A percentile compares a stretch with the other conserved stretches of the same genome.
Evolutionary conservation across 805 yeast genomes (phyloP).

Genomic region (Kodamaea fukazawae): DNA sequence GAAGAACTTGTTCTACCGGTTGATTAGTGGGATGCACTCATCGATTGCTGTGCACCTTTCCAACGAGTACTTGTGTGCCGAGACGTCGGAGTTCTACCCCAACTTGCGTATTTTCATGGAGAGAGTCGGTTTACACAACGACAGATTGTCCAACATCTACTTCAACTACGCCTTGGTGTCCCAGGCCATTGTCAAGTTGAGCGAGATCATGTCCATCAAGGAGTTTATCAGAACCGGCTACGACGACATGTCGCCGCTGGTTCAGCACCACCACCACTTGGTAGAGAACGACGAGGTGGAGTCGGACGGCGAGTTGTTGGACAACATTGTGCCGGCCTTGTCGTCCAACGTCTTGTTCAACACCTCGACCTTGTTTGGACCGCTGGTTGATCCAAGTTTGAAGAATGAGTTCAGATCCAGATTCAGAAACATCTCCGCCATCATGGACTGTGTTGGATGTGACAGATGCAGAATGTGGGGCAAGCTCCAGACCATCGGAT

Average conservation of each 20-base stretch:
- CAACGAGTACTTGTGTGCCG: conserved; percentile 63
- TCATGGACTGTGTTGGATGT: conserved; percentile 99
- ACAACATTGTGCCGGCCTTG: conserved; percentile 39
- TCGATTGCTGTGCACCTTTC: conserved; percentile 91
- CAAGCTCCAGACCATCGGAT: conserved; percentile 93
- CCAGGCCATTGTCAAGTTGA: conserved; percentile 69
- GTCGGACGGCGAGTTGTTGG: conserved; percentile 27
- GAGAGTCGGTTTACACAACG: conserved; percentile 87
- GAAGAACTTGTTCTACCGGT: conserved; percentile 81
- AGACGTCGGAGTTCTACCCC: conserved; percentile 80
- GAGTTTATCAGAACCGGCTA: conserved; percentile 25
- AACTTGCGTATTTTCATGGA: conserved; percentile 78
- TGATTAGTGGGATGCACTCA: conserved; percentile 92
- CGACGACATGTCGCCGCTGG: conserved; percentile 14
- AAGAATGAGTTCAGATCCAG: conserved; percentile 85
- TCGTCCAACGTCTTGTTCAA: conserved; percentile 43
- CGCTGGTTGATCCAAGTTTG: conserved; percentile 47
- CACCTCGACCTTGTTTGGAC: conserved; percentile 45
- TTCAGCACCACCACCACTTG: conserved; percentile 36
- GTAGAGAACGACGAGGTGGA: conserved; percentile 45
- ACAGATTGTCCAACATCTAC: conserved; percentile 83
- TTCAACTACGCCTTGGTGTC: conserved; percentile 88
- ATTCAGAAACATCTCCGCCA: conserved; percentile 83
- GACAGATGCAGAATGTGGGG: conserved; percentile 99
- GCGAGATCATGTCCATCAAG: conserved; percentile 27